These are phyloP conservation scores for Saccharomycopsis olivae DNA, from an alignment of 805 yeast genomes.

Conservation along the genomic window DNA sequence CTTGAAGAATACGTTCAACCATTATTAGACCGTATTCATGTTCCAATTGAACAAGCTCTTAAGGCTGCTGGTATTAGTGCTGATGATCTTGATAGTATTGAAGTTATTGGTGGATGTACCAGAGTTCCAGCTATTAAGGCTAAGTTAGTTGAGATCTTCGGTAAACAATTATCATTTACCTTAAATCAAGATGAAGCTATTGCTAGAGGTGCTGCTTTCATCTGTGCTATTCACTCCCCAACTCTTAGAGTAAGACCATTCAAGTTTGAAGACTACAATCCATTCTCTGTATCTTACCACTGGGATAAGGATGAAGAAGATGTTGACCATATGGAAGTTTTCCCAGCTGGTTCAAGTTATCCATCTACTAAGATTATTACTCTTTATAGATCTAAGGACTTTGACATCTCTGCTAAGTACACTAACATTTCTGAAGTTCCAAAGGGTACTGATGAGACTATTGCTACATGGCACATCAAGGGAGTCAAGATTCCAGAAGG, in stretches of 20 bases:
- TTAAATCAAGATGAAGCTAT: constrained; percentile 98
- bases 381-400: constrained; percentile 82
- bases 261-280: constrained; percentile 93
- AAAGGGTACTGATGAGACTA: constrained; percentile 46
- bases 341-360: constrained; percentile 86
- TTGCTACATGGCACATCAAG: constrained; percentile 77
- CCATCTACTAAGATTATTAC: constrained; percentile 96
- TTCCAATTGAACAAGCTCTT: constrained; percentile 76
- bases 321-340: constrained; percentile 85
- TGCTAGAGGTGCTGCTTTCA: constrained; percentile 98
- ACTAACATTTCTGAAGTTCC: constrained; percentile 68
- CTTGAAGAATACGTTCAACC: constrained; percentile 86
- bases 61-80: constrained; percentile 62
- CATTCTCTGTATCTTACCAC: constrained; percentile 82
- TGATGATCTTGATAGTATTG: constrained; percentile 80
- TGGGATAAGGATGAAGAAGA: constrained; percentile 95
- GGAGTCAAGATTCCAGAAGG: constrained; percentile 80
- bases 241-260: constrained; percentile 97
- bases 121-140: constrained; percentile 93
- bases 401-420: constrained; percentile 77
- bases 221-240: constrained; percentile 98
- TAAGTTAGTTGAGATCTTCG: constrained; percentile 68
- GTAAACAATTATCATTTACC: constrained; percentile 82
- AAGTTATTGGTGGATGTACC: constrained; percentile 96
- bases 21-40: constrained; percentile 60